These are phyloP conservation scores for Hygrocybe punicea DNA, from an alignment of 768 basidiomycete genomes.

Conservation along the genomic window DNA sequence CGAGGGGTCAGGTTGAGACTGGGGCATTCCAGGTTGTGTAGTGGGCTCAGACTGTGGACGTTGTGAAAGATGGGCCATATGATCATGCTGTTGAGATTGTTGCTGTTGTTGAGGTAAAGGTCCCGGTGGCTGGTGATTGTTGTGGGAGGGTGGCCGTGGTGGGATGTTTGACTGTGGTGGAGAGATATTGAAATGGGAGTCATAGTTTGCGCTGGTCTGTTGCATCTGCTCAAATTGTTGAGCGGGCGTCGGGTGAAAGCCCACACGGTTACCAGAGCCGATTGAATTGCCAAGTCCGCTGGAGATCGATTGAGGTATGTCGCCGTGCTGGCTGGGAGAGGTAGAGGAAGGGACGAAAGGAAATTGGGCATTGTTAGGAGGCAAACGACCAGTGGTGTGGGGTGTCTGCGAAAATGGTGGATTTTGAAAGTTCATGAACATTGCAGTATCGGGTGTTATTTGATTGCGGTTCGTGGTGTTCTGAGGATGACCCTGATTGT, in stretches of 20 bases:
- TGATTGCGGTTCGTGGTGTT: constrained; percentile 40
- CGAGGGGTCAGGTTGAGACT: constrained; percentile 47
- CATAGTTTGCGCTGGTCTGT: constrained; percentile 31
- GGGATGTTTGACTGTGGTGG: constrained; percentile 35
- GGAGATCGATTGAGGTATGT: constrained; percentile 43
- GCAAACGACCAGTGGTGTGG: constrained; percentile 35
- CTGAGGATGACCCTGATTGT: constrained; percentile 38
- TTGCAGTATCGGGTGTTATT: constrained; percentile 46
- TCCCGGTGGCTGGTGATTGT: constrained; percentile 26
- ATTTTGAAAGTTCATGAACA: constrained; percentile 44
- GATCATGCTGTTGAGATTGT: constrained; percentile 43
- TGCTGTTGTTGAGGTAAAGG: constrained; percentile 33
- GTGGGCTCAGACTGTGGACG: constrained; percentile 64
- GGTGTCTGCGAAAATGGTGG: constrained; percentile 27
- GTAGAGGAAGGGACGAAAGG: constrained; percentile 47
- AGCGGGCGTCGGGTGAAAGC: constrained; percentile 57
- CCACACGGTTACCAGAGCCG: constrained; percentile 39
- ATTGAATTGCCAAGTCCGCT: constrained; percentile 36
- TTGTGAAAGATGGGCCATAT: constrained; percentile 34
- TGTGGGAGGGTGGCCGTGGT: constrained; percentile 42
- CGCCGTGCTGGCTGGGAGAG: constrained; percentile 44
- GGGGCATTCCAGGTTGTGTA: constrained; percentile 45
- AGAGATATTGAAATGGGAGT: constrained; percentile 31
- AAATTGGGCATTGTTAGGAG: constrained; percentile 35
- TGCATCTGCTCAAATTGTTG: constrained; percentile 62